These are phyloP conservation scores for Wickerhamomyces chaumierensis DNA, from an alignment of 805 yeast genomes.

Conservation along the genomic window DNA sequence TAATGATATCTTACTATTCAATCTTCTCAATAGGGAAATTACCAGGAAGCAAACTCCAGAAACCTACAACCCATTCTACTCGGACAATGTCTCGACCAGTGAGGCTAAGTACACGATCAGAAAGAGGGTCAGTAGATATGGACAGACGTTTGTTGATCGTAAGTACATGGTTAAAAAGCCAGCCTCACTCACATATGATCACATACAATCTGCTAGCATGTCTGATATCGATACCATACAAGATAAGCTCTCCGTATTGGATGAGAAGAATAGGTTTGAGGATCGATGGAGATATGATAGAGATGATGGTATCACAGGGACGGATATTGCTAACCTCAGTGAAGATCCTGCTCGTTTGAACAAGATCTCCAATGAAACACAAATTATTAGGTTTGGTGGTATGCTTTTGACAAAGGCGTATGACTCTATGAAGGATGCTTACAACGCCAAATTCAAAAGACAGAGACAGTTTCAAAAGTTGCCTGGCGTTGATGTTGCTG, in stretches of 20 bases:
- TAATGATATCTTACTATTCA: constrained; percentile 20
- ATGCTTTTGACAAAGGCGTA: constrained; percentile 83
- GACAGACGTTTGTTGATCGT: constrained; percentile 66
- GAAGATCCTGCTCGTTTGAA: constrained; percentile 78
- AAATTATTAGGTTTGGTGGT: constrained; percentile 81
- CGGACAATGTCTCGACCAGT: constrained; percentile 22
- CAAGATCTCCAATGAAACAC: constrained; percentile 76
- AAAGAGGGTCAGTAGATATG: constrained; percentile 64
- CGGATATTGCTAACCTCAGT: constrained; percentile 39
- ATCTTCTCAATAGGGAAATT: constrained; percentile 14
- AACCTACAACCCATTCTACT: constrained; percentile 23
- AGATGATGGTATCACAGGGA: constrained; percentile 30
- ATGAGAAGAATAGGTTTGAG: constrained; percentile 34
- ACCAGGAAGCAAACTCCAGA: constrained; percentile 23
- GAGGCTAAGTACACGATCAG: constrained; percentile 49
- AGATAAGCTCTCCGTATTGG: constrained; percentile 14
- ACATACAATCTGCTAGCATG: constrained; percentile 19
- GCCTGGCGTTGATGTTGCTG: not conserved
- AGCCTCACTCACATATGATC: constrained; percentile 19
- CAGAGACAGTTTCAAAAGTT: not conserved
- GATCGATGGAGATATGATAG: constrained; percentile 62
- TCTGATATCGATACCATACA: no score
- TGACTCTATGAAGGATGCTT: constrained; percentile 67
- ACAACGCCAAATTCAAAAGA: constrained; percentile 26
- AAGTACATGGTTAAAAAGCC: constrained; percentile 34